These are phyloP conservation scores for Nitzschia putrida DNA, from an alignment of 108 stramenopile genomes.

Conservation along the genomic window DNA sequence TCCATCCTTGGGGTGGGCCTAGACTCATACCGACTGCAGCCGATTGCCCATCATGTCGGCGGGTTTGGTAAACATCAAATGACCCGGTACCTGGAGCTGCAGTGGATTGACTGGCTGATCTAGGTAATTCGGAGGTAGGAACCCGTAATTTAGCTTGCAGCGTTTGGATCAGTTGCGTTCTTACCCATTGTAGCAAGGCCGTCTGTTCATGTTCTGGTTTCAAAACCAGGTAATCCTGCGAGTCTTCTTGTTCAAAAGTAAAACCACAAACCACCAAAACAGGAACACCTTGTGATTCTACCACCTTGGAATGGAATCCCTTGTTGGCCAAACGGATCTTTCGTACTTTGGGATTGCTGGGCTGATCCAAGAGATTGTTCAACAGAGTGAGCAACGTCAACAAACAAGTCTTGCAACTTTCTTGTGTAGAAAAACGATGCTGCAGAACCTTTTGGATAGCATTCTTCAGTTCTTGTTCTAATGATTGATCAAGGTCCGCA, in stretches of 20 bases:
- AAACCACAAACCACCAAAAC: conserved; percentile 75
- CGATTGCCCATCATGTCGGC: conserved; percentile 66
- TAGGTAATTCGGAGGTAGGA: neutral
- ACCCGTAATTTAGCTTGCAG: neutral
- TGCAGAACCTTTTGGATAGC: neutral
- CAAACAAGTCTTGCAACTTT: conserved; percentile 35
- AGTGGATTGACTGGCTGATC: neutral
- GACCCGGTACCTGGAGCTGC: neutral
- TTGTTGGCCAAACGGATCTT: conserved; percentile 63
- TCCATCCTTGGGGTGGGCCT: conserved; percentile 66
- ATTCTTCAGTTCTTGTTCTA: neutral
- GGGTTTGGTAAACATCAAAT: conserved; percentile 70
- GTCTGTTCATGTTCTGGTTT: neutral
- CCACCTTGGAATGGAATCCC: conserved; percentile 60
- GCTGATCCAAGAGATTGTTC: conserved; percentile 68
- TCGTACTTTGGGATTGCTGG: conserved; percentile 69
- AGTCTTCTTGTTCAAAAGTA: neutral
- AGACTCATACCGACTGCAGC: conserved; percentile 60
- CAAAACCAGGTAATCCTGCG: neutral
- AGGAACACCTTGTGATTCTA: conserved; percentile 51
- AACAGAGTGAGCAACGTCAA: conserved; percentile 69
- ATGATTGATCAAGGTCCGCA: no score
- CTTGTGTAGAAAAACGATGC: neutral
- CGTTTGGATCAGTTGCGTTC: neutral
- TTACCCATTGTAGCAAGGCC: neutral